These are phyloP conservation scores for Hypoxylon crocopeplum DNA, from an alignment of 495 filamentous ascomycete genomes.

Conservation along the genomic window DNA sequence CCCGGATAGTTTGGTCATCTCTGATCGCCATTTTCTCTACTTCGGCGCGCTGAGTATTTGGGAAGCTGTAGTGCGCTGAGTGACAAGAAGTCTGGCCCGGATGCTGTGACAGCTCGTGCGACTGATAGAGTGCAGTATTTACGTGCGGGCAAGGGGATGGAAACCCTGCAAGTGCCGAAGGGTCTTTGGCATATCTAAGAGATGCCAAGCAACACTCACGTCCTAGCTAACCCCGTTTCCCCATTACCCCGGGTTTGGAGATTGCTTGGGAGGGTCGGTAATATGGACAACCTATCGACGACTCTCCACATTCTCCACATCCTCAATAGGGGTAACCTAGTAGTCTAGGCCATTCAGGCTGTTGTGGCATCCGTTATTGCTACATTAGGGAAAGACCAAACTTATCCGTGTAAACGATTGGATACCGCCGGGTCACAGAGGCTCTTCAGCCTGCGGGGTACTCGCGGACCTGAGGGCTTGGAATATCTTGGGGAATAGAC, in stretches of 20 bases:
- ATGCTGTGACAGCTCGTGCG: not conserved
- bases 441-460: constrained; percentile 4
- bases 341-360: constrained; percentile 25
- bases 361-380: constrained; percentile 11
- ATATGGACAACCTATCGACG: not conserved
- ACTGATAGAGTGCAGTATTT: constrained; percentile 10
- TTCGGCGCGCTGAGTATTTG: not conserved
- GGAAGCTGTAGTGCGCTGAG: not conserved
- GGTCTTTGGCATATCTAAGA: constrained; percentile 6
- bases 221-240: constrained; percentile 8
- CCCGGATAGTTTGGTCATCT: constrained; percentile 30
- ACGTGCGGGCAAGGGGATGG: constrained; percentile 5
- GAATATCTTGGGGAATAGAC: no score
- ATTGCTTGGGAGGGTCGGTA: not conserved
- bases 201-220: constrained; percentile 21
- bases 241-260: constrained; percentile 28
- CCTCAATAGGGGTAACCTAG: not conserved
- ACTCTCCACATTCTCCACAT: constrained; percentile 22
- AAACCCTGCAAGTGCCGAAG: constrained; percentile 35
- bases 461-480: no score
- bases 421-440: not conserved
- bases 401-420: constrained; percentile 8
- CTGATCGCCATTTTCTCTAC: constrained; percentile 14
- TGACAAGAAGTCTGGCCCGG: not conserved
- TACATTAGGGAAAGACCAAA: not conserved